Evolutionary conservation across 129 eudicot species (phyloP).

Genomic region (Cynara cardunculus): DNA sequence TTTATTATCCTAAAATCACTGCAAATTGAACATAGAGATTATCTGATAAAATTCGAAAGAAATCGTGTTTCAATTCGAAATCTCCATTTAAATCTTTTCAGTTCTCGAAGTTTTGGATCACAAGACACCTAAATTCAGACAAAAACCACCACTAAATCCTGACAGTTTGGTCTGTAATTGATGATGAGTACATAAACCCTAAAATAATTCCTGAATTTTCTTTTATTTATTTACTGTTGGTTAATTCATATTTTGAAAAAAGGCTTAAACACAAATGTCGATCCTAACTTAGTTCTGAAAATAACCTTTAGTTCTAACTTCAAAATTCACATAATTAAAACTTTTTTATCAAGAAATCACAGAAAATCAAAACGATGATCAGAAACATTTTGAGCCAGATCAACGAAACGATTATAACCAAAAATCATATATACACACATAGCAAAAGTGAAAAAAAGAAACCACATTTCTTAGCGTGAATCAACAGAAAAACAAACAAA

Average conservation of each 20-base stretch:
- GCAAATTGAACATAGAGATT: neutral
- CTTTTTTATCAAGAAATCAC: neutral
- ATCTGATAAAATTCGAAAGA: neutral
- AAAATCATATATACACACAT: neutral
- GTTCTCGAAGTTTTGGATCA: conserved; percentile 8
- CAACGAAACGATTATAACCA: conserved; percentile 2
- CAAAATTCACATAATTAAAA: neutral
- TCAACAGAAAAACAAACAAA: neutral
- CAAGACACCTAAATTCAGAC: neutral
- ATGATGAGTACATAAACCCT: conserved; percentile 12
- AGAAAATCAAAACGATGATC: conserved; percentile 8
- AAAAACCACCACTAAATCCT: conserved; percentile 8
- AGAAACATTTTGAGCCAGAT: conserved; percentile 10
- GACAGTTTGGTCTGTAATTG: neutral
- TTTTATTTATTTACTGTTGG: neutral
- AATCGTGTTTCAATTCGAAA: neutral
- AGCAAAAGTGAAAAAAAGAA: neutral
- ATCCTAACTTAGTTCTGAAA: conserved; percentile 1
- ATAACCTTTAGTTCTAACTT: neutral
- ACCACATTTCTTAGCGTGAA: neutral
- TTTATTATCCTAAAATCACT: neutral
- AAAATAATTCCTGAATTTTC: neutral
- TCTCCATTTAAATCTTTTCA: neutral
- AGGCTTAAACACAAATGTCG: neutral
- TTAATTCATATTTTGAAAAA: neutral